Percentiles rank a stretch among this genome's conserved stretches.
Conservation (phyloP, 1,284 basidiomycete genomes). For the Tylopilus sp. region DNA sequence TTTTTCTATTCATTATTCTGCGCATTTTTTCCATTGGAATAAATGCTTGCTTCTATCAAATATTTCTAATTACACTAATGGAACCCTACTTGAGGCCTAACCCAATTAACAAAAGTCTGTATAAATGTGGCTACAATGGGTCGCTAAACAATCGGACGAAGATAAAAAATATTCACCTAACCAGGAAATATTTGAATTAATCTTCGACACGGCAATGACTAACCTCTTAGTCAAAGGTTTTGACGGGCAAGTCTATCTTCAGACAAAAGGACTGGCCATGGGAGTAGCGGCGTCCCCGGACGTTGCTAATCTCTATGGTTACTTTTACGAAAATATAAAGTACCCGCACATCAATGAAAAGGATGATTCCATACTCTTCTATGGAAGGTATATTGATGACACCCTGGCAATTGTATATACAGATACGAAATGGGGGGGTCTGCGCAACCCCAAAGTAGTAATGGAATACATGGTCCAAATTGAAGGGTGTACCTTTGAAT, state of each 20-base stretch:
- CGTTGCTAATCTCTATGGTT: background rate
- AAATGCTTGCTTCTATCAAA: too few relatives aligned
- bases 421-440: background rate
- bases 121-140: too few relatives aligned
- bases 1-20: too few relatives aligned
- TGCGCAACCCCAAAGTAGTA: rapidly evolving
- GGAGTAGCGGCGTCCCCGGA: background rate
- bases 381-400: background rate
- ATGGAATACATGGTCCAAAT: background rate
- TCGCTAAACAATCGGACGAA: too few relatives aligned
- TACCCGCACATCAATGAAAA: background rate
- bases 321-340: background rate
- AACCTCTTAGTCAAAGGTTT: background rate
- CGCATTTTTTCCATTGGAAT: too few relatives aligned
- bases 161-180: too few relatives aligned
- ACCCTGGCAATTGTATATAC: background rate
- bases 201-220: background rate
- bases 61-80: too few relatives aligned
- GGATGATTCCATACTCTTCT: background rate
- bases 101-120: too few relatives aligned
- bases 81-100: too few relatives aligned
- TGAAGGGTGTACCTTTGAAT: background rate
- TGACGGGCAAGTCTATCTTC: background rate
- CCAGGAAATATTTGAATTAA: too few relatives aligned
- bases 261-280: background rate